phyloP scores from a whole-genome alignment of 2,329 filamentous ascomycete genomes.

The Arthrobotrys megalospora region DNA sequence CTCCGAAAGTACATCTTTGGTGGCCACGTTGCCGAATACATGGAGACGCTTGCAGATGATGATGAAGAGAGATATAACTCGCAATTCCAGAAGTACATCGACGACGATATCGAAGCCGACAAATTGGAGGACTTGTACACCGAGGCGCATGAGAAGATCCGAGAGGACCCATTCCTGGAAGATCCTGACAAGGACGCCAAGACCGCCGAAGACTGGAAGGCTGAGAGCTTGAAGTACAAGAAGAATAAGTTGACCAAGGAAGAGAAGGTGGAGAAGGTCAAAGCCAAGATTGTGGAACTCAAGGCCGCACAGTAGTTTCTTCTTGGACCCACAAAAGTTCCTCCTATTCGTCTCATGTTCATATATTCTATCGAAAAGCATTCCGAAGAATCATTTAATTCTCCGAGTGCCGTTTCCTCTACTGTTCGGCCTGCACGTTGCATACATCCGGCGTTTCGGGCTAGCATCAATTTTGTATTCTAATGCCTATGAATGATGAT shows the following conservation, averaged over 20 bases:
- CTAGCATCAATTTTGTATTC: constrained; percentile 45
- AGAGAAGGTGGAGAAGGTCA: constrained; percentile 85
- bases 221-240: constrained; percentile 91
- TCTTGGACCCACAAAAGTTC: constrained; percentile 30
- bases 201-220: constrained; percentile 97
- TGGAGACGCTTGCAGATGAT: constrained; percentile 99
- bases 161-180: constrained; percentile 98
- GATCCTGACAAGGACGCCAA: constrained; percentile 84
- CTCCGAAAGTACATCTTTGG: constrained; percentile 99
- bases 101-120: constrained; percentile 96
- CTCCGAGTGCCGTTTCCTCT: neutral
- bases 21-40: constrained; percentile 99
- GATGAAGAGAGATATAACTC: constrained; percentile 99
- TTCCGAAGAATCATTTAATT: constrained; percentile 1
- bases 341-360: constrained; percentile 31
- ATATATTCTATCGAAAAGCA: constrained; percentile 17
- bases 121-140: constrained; percentile 96
- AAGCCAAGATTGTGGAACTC: constrained; percentile 91
- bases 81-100: constrained; percentile 98
- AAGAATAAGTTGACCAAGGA: constrained; percentile 83
- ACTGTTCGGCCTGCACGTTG: neutral
- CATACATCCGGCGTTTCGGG: constrained; percentile 40
- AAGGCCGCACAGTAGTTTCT: constrained; percentile 67
- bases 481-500: constrained; percentile 43
- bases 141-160: constrained; percentile 96